Evolutionary conservation across 2,329 filamentous ascomycete genomes (phyloP), one percentile per base, ranked within the genome.

Genomic region (Trichoderma asperellum): DNA sequence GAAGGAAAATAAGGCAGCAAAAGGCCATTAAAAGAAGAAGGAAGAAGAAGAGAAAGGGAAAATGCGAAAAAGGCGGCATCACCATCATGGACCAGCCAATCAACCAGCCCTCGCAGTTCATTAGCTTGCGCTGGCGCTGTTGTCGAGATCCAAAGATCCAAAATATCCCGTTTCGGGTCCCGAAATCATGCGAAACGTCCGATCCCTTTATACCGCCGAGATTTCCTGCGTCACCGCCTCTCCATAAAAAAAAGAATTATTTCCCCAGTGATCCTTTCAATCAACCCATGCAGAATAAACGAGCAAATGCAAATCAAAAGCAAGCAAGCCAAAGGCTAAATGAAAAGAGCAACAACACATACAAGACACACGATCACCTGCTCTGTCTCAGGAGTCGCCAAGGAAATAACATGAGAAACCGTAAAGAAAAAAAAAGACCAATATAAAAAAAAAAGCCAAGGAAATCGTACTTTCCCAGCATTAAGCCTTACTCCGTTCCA

Each of bases 11-110:
- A 79, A 76, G 77, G 77, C 79, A 76, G 77, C 78, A 76, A 72
- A 71, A 73, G 84, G 77, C 74, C 75, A 73, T 74, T 70, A 73
- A 78, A 80, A 83, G 78, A 78, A 80, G 78, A 21, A 80, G 73
- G 79, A 84, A 80, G 83, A 84, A 80, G 83, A 78, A 78, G 80
- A 78, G 21, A 80, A 71, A 71, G 69, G 77, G 73, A 55, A 72
- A 62, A 72, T 78, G 79, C 68, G 66, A 58, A 71, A 66, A 66
- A 69, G 60, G 62, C 70, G 70, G 68, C 66, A 80, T 79, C 76
- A 74, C 79, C 80, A 75, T 81, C 75, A 81, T 85, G 83, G 83
- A 81, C 84, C 84, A 85, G 84, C 84, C 84, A 85, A 83, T 75
- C 74, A 73, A 76, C 73, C 78, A 77, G 76, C 77, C 73, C 74